Conservation (phyloP, 208 protist genomes). For the Trichomonas vaginalis region DNA sequence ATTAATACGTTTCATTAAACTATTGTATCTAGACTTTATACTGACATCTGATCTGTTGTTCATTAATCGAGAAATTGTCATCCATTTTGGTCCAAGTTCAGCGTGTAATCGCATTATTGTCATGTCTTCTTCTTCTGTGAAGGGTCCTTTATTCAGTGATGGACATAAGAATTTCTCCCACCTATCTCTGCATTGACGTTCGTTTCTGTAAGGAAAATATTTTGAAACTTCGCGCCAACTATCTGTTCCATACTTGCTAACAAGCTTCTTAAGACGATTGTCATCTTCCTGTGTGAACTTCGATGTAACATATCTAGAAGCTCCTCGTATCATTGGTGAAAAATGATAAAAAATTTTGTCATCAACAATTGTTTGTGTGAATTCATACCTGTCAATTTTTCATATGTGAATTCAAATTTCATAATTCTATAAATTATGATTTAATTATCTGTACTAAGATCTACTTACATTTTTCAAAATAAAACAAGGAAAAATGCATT, state of each 20-base stretch:
- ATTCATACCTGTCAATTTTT: too few species aligned
- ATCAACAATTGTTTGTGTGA: too few species aligned
- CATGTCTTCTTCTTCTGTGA: background rate
- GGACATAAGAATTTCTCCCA: background rate
- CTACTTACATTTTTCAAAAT: too few species aligned
- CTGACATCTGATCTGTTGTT: background rate
- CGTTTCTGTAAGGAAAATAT: background rate
- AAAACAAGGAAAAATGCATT: too few species aligned
- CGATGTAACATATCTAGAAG: too few species aligned
- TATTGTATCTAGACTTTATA: background rate
- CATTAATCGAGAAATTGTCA: background rate
- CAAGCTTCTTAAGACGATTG: background rate
- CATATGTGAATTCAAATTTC: too few species aligned
- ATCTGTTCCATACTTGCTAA: background rate
- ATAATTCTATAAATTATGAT: too few species aligned
- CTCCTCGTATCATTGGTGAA: too few species aligned
- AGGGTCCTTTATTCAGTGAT: background rate
- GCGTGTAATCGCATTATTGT: background rate
- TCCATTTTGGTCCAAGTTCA: background rate
- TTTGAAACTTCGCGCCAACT: background rate
- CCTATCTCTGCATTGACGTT: background rate
- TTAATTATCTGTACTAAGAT: too few species aligned
- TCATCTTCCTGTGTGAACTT: background rate
- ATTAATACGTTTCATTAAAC: background rate
- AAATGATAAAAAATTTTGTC: too few species aligned